A percentile compares a stretch with the other conserved stretches of the same genome.
phyloP scores from a whole-genome alignment of 2,329 filamentous ascomycete species.

The Saccharata proteae region DNA sequence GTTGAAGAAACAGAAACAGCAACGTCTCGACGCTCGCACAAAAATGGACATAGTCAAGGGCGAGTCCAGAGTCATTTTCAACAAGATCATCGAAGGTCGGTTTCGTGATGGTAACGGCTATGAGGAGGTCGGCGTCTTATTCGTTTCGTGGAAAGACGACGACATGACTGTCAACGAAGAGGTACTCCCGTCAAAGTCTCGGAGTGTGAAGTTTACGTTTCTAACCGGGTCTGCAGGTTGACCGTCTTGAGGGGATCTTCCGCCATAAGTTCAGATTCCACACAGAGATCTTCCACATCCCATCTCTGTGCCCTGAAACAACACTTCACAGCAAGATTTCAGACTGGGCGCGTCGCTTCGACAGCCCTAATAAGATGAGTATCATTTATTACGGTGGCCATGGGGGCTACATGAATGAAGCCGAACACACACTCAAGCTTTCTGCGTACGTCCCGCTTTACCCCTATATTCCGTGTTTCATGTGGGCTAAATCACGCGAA shows the following conservation, averaged over 20 bases:
- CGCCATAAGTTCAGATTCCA: conserved; percentile 8
- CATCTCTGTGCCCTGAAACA: conserved; percentile 4
- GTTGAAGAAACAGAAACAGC: too few relatives aligned
- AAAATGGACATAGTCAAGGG: too few relatives aligned
- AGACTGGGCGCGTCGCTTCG: conserved; percentile 8
- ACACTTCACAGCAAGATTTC: conserved; percentile 3
- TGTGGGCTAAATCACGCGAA: too few relatives aligned
- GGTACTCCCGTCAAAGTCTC: conserved; percentile 2
- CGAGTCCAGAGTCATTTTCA: conserved; percentile 9
- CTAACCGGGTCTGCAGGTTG: conserved; percentile 2
- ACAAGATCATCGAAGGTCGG: conserved; percentile 11
- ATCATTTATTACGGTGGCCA: conserved; percentile 13
- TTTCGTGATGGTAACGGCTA: conserved; percentile 12
- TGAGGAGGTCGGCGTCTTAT: conserved; percentile 10
- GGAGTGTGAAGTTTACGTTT: neutral
- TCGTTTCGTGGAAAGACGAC: conserved; percentile 10
- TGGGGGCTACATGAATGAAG: conserved; percentile 6
- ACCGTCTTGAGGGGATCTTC: conserved; percentile 8
- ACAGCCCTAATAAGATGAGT: conserved; percentile 10
- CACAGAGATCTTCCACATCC: conserved; percentile 11
- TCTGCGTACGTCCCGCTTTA: too few relatives aligned
- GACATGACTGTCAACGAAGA: conserved; percentile 10
- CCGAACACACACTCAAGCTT: too few relatives aligned
- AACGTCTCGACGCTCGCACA: too few relatives aligned
- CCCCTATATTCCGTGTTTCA: too few relatives aligned